Base-by-base conservation (phyloP, 177 flowering plant species). In the Vitis hybrid region DNA sequence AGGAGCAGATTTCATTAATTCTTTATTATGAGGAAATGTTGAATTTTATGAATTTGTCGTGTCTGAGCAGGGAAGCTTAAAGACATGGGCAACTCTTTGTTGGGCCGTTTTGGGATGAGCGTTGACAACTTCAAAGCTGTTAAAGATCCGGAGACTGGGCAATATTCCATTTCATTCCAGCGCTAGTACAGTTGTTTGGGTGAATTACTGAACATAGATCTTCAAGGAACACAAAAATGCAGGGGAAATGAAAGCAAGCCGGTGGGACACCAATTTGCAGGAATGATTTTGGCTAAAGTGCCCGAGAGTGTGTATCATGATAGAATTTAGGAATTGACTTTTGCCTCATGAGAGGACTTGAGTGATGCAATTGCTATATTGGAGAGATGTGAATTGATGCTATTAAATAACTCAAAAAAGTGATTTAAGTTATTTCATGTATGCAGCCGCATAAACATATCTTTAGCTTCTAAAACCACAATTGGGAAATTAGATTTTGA, bases 91-190 rank as follows among this genome's bases (percentile, higher is more conserved):
- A 95, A 92, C 75, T 85, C 92, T 14, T 3, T 95, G 69, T 76
- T 95, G 75, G 99, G 99, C 3, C 89, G 91, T 19, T 93, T 92
- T 80, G 98, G 99, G 50, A 90, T 95, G 98, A 95, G 97, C 70
- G 73, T 89, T 0, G 99, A 95, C 87, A 93, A 95, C 85, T 95
- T 95, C 80, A 95, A 95, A 83, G 84, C 96, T 54, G 96, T 95
- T 13, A 84, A 95, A 81, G 99, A 95, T 82, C 99, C 98, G 24
- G 92, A 86, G 73, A 93, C 98, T 17, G 97, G 99, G 17, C 88
- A 97, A 49, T 95, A 94, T 70, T 92, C 98, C 10, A 49, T 95
- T 67, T 85, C 91, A 53, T 92, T 88, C 83, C 98, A 94, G 67
- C 84, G 71, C 0, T 93, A 82, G 70, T 60, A 2, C 60, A 31